Evolutionary conservation across 768 basidiomycete genomes (phyloP).

Genomic region (Clitopilus hobsonii): DNA sequence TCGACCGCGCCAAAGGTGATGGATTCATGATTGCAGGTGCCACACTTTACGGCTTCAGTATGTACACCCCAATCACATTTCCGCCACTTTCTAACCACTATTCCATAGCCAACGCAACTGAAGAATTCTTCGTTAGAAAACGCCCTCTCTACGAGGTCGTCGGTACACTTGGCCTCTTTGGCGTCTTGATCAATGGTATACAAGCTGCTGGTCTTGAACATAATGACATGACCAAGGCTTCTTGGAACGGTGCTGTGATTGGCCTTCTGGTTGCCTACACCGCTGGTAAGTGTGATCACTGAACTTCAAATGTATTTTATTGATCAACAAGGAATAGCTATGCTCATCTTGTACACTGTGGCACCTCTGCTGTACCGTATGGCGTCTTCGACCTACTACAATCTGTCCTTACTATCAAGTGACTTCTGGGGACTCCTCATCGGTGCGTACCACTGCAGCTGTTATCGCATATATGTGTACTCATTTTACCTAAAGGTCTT

Average conservation of each 20-base stretch:
- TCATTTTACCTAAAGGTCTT: slow-evolving; percentile 26
- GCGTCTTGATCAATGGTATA: slow-evolving; percentile 71
- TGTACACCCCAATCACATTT: slow-evolving; percentile 20
- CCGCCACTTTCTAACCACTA: not conserved
- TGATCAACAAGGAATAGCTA: slow-evolving; percentile 43
- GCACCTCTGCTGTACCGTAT: slow-evolving; percentile 84
- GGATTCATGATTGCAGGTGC: slow-evolving; percentile 85
- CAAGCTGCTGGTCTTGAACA: slow-evolving; percentile 78
- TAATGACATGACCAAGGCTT: slow-evolving; percentile 53
- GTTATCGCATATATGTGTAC: not conserved
- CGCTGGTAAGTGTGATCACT: slow-evolving; percentile 30
- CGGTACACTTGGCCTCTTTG: slow-evolving; percentile 85
- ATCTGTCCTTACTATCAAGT: slow-evolving; percentile 79
- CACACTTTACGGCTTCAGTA: slow-evolving; percentile 83
- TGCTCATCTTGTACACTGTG: slow-evolving; percentile 82
- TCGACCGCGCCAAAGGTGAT: slow-evolving; percentile 71
- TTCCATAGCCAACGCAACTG: slow-evolving; percentile 73
- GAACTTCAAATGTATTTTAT: too few relatives aligned
- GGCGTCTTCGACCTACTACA: slow-evolving; percentile 83
- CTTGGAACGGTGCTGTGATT: slow-evolving; percentile 62
- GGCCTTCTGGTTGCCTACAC: slow-evolving; percentile 39
- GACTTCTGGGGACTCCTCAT: slow-evolving; percentile 88
- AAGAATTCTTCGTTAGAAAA: slow-evolving; percentile 80
- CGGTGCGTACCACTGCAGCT: slow-evolving; percentile 34
- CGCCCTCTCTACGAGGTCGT: slow-evolving; percentile 84